These are phyloP conservation scores for Thielaviopsis punctulata DNA, from an alignment of 2,329 filamentous ascomycete species.

Conservation along the genomic window DNA sequence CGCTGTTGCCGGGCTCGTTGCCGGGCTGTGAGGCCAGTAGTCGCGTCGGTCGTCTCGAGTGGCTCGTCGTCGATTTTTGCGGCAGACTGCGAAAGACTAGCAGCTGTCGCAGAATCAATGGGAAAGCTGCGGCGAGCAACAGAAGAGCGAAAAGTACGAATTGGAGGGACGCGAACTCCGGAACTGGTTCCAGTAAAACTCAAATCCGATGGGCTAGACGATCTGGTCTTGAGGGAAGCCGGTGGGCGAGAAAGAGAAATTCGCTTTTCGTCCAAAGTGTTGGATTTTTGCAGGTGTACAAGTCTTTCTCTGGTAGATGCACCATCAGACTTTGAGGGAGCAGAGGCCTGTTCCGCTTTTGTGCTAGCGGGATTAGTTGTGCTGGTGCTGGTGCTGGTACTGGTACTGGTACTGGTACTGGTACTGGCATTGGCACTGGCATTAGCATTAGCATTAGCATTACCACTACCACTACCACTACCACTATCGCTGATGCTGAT, in stretches of 20 bases:
- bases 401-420: no score
- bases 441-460: not conserved
- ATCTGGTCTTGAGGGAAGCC: slow-evolving; percentile 13
- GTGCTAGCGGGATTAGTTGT: slow-evolving; percentile 29
- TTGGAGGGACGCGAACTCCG: slow-evolving; percentile 30
- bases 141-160: slow-evolving; percentile 38
- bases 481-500: no score
- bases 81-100: slow-evolving; percentile 21
- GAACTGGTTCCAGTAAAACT: slow-evolving; percentile 15
- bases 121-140: slow-evolving; percentile 37
- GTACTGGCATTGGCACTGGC: slow-evolving; percentile 2
- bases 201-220: slow-evolving; percentile 14
- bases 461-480: no score
- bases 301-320: slow-evolving; percentile 2
- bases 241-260: slow-evolving; percentile 20
- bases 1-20: slow-evolving; percentile 34
- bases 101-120: slow-evolving; percentile 34
- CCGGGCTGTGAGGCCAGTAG: slow-evolving; percentile 19
- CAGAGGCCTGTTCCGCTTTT: slow-evolving; percentile 22
- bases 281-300: slow-evolving; percentile 12
- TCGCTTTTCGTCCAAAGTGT: slow-evolving; percentile 31
- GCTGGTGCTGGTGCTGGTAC: no score
- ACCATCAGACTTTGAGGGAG: not conserved
- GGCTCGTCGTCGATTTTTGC: slow-evolving; percentile 27
- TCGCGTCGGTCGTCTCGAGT: slow-evolving; percentile 20